Evolutionary conservation across 306 rosid species (phyloP).

Genomic region (Oemleria cerasiformis): DNA sequence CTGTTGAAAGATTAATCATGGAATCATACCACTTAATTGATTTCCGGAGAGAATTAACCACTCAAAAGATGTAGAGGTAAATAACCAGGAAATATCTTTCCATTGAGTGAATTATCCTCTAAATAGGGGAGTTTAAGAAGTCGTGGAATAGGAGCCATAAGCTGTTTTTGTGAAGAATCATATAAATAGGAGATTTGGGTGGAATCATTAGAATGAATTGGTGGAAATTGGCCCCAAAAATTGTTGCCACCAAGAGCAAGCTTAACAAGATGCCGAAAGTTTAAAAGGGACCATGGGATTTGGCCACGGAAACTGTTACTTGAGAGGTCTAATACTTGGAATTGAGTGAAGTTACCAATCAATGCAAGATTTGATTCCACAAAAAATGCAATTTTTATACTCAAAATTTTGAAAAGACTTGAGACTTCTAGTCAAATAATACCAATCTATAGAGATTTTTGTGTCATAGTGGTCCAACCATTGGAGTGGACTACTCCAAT

Average conservation of each 20-base stretch:
- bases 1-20: slow-evolving; percentile 6
- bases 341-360: background rate
- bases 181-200: too few species aligned
- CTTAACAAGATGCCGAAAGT: background rate
- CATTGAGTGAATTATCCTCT: too few species aligned
- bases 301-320: background rate
- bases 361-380: background rate
- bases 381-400: background rate
- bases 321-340: background rate
- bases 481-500: slow-evolving; percentile 6
- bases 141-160: too few species aligned
- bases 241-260: background rate
- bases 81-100: too few species aligned
- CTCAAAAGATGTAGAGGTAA: too few species aligned
- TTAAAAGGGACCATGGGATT: background rate
- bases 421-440: too few species aligned
- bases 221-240: slow-evolving; percentile 3
- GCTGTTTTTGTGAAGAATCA: too few species aligned
- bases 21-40: background rate
- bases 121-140: rapidly evolving
- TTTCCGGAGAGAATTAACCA: too few species aligned
- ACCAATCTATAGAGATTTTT: background rate
- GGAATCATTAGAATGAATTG: too few species aligned
- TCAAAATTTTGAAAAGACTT: background rate
- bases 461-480: background rate